phyloP scores from a whole-genome alignment of 1,139 yeast species.

The Cylindricascospora bacillispora region DNA sequence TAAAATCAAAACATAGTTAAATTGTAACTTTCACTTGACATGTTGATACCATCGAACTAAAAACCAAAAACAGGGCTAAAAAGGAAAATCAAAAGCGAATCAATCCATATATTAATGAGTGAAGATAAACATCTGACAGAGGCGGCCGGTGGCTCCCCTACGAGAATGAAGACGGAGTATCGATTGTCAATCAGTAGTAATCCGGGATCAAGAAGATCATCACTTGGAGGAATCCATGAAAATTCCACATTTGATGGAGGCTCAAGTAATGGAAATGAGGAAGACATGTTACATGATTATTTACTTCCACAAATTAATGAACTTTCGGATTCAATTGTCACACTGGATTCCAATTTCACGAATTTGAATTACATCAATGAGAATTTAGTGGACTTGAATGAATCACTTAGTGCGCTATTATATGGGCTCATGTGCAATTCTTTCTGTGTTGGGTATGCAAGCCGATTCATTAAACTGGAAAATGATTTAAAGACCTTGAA shows the following conservation, averaged over 20 bases:
- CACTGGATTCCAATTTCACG: slow-evolving; percentile 36
- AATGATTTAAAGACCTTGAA: slow-evolving; percentile 14
- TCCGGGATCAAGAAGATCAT: slow-evolving; percentile 25
- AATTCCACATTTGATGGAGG: slow-evolving; percentile 4
- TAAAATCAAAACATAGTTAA: no score
- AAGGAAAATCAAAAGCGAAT: no score
- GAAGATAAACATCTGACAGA: no score
- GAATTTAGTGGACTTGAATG: slow-evolving; percentile 43
- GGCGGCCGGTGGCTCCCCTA: neutral
- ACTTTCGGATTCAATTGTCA: slow-evolving; percentile 29
- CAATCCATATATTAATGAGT: no score
- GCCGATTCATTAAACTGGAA: slow-evolving; percentile 17
- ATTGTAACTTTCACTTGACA: no score
- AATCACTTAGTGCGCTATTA: slow-evolving; percentile 47
- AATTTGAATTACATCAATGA: slow-evolving; percentile 39
- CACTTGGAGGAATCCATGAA: slow-evolving; percentile 12
- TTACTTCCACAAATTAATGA: slow-evolving; percentile 22
- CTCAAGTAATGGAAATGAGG: slow-evolving; percentile 4
- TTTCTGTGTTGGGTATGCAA: slow-evolving; percentile 49
- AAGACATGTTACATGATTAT: slow-evolving; percentile 16
- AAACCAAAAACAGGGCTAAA: no score
- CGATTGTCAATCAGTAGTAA: slow-evolving; percentile 23
- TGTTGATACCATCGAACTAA: no score
- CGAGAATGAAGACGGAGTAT: slow-evolving; percentile 21
- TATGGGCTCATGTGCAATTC: slow-evolving; percentile 53